Evolutionary conservation across 441 rosid species (phyloP), one percentile per base, ranked within the genome.

Genomic region (Caryocar brasiliense): DNA sequence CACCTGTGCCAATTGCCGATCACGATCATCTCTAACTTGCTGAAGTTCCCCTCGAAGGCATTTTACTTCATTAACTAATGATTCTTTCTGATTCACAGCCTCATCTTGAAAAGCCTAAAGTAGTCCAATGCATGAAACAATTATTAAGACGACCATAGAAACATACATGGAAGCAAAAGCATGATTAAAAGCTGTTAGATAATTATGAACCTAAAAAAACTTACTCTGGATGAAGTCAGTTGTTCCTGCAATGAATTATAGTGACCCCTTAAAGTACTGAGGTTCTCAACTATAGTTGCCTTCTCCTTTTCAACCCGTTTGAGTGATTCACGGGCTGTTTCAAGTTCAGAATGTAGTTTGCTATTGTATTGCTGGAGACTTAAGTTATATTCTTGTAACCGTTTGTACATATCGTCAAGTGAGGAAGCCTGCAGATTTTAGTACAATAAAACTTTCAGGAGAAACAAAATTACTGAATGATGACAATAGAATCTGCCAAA

Each of bases 21-120:
- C 97, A 62, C 97, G 95, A 58, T 93, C 99, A 51, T 81, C 86
- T 39, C 96, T 78, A 5, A 79, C 96, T 63, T 81, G 80, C 66
- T 84, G 90, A 41, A 93, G 66, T 53, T 93, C 96, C 15, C 73
- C 80, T 5, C 95, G 72, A 21, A 93, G 85, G 68, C 80, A 81
- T 56, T 55, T 75, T 8, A 86, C 80, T 68, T 93, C 99, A 60
- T 44, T 62, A 9, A 35, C 65, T 55, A 93, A 60, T 48, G 76
- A 62, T 7, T 84, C 93, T 59, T 86, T 93, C 60, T 72, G 80
- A 47, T 51, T 81, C 4, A 75, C 46, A 11, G 97, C 96, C 43
- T 86, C 93, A 54, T 84, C 95, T 41, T 78, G 88, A 34, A 82
- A 71, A 61, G 74, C 74, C 99, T 93, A 46, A 17, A 47, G 40